These are phyloP conservation scores for Monosporascus sp. DNA, from an alignment of 2,329 filamentous ascomycete species.

Conservation along the genomic window DNA sequence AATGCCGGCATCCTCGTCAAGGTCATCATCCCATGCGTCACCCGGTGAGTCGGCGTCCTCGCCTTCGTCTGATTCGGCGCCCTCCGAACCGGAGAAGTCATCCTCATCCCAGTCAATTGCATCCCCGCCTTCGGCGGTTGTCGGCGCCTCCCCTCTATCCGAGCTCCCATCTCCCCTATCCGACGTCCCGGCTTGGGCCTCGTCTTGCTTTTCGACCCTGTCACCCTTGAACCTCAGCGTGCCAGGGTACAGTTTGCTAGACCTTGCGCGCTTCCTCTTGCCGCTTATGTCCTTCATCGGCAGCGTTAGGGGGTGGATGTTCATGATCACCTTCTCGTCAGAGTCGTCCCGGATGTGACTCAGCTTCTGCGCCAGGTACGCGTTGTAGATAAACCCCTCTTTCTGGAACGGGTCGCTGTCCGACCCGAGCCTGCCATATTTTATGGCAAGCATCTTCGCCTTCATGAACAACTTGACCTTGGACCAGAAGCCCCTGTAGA, in stretches of 20 bases:
- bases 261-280: not conserved
- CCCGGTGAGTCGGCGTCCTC: constrained; percentile 16
- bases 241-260: not conserved
- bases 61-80: constrained; percentile 14
- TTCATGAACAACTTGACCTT: constrained; percentile 87
- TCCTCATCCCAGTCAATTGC: constrained; percentile 17
- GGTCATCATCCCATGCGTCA: constrained; percentile 22
- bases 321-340: constrained; percentile 17
- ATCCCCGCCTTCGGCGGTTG: constrained; percentile 8
- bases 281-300: constrained; percentile 21
- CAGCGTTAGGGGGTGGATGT: constrained; percentile 21
- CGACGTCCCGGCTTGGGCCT: not conserved
- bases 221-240: not conserved
- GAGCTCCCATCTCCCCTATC: not conserved
- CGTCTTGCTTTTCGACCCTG: not conserved
- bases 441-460: constrained; percentile 69
- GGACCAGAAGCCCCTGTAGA: constrained; percentile 70
- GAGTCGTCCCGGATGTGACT: constrained; percentile 20
- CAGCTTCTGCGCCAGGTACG: constrained; percentile 30
- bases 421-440: constrained; percentile 46
- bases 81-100: constrained; percentile 13
- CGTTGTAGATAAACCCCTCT: constrained; percentile 32
- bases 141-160: not conserved
- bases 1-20: constrained; percentile 19
- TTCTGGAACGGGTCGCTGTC: constrained; percentile 33